Conservation (phyloP, 768 basidiomycete genomes). For the Amanita exitialis region DNA sequence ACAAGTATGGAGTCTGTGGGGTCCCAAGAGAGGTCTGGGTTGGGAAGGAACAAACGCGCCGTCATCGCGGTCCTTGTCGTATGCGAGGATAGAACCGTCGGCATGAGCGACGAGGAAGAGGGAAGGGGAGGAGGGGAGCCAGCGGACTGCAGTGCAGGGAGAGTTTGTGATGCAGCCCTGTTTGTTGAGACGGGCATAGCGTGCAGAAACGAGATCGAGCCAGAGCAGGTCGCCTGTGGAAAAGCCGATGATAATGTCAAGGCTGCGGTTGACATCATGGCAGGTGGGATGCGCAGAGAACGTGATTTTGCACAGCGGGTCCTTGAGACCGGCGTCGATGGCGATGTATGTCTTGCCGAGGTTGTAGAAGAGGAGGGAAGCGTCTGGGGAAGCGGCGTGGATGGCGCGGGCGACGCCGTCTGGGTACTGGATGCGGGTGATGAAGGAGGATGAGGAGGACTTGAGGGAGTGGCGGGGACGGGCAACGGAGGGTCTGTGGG, state of each 20-base stretch:
- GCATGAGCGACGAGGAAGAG: slow-evolving; percentile 83
- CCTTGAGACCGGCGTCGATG: slow-evolving; percentile 87
- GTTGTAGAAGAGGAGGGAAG: slow-evolving; percentile 83
- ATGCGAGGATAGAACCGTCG: slow-evolving; percentile 82
- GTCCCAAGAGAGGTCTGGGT: slow-evolving; percentile 53
- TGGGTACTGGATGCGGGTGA: slow-evolving; percentile 73
- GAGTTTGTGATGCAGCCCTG: slow-evolving; percentile 77
- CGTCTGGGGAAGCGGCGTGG: slow-evolving; percentile 75
- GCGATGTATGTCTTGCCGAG: slow-evolving; percentile 76
- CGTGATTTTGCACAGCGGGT: slow-evolving; percentile 75
- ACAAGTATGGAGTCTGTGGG: slow-evolving; percentile 68
- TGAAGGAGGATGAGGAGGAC: slow-evolving; percentile 88
- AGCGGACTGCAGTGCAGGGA: slow-evolving; percentile 80
- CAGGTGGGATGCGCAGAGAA: slow-evolving; percentile 88
- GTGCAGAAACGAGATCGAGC: slow-evolving; percentile 78
- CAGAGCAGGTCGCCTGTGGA: slow-evolving; percentile 92
- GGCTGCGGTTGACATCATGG: slow-evolving; percentile 71
- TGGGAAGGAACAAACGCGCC: slow-evolving; percentile 49
- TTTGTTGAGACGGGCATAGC: slow-evolving; percentile 85
- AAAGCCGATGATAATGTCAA: slow-evolving; percentile 91
- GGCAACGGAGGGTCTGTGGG: slow-evolving; percentile 54
- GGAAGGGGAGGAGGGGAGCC: slow-evolving; percentile 75
- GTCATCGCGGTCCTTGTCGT: slow-evolving; percentile 88
- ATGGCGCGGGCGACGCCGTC: slow-evolving; percentile 70
- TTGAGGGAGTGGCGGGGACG: slow-evolving; percentile 88